phyloP scores from a whole-genome alignment of 2,329 filamentous ascomycete genomes.

The Hymenoscyphus fructigenus region DNA sequence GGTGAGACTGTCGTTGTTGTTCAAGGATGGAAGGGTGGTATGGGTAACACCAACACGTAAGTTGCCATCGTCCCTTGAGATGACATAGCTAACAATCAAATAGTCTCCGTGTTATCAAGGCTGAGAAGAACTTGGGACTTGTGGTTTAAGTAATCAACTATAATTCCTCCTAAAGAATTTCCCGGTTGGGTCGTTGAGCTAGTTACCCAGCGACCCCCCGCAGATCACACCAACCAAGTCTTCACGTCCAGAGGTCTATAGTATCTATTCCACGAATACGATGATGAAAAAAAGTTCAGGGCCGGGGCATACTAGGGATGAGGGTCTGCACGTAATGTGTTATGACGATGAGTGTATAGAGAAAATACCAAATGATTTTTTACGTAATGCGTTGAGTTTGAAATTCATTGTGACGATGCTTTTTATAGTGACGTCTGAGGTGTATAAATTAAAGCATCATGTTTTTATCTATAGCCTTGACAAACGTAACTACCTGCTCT shows the following conservation, averaged over 20 bases:
- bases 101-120: conserved; percentile 37
- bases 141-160: background rate
- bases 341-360: conserved; percentile 3
- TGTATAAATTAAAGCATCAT: no score
- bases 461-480: no score
- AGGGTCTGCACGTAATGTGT: conserved; percentile 5
- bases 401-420: no score
- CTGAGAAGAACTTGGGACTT: conserved; percentile 33
- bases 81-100: conserved; percentile 15
- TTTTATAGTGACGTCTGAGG: no score
- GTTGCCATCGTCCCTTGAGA: conserved; percentile 9
- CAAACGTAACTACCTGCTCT: no score
- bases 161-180: background rate
- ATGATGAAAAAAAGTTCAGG: background rate
- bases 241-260: conserved; percentile 2
- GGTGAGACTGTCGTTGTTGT: conserved; percentile 80
- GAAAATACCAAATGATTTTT: conserved; percentile 6
- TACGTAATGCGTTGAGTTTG: no score
- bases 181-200: conserved; percentile 1
- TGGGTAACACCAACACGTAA: conserved; percentile 84
- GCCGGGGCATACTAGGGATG: background rate
- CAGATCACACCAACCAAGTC: background rate
- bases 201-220: background rate
- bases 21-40: conserved; percentile 87
- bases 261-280: conserved; percentile 4